phyloP scores from a whole-genome alignment of 306 rosid genomes.

The Cucurbita maxima region DNA sequence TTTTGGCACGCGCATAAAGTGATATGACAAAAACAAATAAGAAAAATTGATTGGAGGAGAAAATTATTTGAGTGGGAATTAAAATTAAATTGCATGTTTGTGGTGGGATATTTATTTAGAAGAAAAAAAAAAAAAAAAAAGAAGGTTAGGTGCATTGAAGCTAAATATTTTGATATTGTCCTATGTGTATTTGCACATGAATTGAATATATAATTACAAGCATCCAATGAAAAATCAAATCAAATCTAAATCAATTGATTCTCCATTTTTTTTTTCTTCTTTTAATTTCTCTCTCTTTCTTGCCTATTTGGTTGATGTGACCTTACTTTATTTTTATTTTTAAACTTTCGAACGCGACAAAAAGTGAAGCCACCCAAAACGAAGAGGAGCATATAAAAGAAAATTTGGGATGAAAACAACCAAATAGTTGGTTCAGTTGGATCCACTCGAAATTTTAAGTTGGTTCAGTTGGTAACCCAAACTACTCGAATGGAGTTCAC shows the following conservation, averaged over 20 bases:
- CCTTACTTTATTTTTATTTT: too few species aligned
- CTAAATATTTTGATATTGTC: background rate
- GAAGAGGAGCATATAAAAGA: too few species aligned
- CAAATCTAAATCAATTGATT: background rate
- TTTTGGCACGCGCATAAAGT: background rate
- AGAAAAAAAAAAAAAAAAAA: too few species aligned
- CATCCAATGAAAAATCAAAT: background rate
- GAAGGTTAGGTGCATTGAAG: background rate
- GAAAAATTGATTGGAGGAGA: background rate
- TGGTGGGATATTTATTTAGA: background rate
- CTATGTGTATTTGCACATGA: background rate
- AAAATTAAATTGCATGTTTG: background rate
- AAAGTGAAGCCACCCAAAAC: too few species aligned
- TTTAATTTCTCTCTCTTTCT: too few species aligned
- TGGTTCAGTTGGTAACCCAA: too few species aligned
- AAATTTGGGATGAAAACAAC: too few species aligned
- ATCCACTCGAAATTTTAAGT: too few species aligned
- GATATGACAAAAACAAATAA: background rate
- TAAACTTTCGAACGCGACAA: fast-evolving
- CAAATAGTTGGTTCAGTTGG: too few species aligned
- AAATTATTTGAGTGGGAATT: background rate
- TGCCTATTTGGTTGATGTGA: too few species aligned
- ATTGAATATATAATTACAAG: background rate
- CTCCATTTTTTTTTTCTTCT: background rate
- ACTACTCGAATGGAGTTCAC: too few species aligned